These are phyloP conservation scores for Micractinium sp. DNA, from an alignment of 139 green algal genomes.

Conservation along the genomic window DNA sequence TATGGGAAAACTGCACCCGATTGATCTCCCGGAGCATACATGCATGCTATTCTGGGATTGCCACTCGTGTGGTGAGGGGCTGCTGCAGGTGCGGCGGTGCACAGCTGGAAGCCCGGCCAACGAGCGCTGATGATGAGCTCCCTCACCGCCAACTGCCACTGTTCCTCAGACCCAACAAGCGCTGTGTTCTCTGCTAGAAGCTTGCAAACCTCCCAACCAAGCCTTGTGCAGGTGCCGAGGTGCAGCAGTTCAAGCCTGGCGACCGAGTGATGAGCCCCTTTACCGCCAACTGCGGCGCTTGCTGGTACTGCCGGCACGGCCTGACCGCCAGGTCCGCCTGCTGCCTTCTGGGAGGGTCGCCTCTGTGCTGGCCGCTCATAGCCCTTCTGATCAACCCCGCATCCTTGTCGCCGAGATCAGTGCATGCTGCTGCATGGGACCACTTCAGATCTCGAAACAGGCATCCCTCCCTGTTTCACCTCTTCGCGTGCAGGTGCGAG, in stretches of 20 bases:
- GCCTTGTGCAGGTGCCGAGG: neutral
- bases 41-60: neutral
- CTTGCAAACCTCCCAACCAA: neutral
- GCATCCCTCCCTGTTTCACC: neutral
- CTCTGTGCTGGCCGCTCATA: too few species aligned
- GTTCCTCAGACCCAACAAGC: too few species aligned
- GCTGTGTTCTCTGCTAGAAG: too few species aligned
- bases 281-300: slow-evolving; percentile 64
- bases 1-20: too few species aligned
- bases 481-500: slow-evolving; percentile 19
- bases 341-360: neutral
- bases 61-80: too few species aligned
- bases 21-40: neutral
- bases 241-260: slow-evolving; percentile 34
- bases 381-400: neutral
- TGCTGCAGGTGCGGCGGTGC: too few species aligned
- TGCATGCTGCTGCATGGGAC: neutral
- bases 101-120: too few species aligned
- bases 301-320: slow-evolving; percentile 58
- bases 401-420: neutral
- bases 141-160: too few species aligned
- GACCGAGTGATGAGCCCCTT: slow-evolving; percentile 69
- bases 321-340: slow-evolving; percentile 46
- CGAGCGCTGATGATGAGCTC: too few species aligned
- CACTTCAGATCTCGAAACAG: neutral